A percentile compares a stretch with the other conserved stretches of the same genome.
Conservation (phyloP, 495 filamentous ascomycete species). For the Penicillium subrubescens region DNA sequence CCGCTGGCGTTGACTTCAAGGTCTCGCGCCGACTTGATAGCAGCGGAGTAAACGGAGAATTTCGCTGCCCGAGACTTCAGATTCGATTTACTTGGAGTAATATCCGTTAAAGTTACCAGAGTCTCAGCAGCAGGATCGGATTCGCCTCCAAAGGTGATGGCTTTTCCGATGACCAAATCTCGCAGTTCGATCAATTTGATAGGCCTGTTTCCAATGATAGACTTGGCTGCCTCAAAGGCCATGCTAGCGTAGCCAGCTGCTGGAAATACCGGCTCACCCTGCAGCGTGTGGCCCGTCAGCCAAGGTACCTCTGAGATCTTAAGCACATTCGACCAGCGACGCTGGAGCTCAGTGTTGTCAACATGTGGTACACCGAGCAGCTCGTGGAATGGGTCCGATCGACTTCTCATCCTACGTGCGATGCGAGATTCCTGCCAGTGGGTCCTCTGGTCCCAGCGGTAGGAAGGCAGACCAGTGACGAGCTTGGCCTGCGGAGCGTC, state of each 20-base stretch:
- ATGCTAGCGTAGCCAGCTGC: conserved; percentile 58
- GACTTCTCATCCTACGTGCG: conserved; percentile 24
- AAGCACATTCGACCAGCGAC: conserved; percentile 35
- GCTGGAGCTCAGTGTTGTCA: conserved; percentile 15
- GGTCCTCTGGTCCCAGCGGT: conserved; percentile 48
- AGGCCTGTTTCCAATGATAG: background rate
- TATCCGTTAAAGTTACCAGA: conserved; percentile 34
- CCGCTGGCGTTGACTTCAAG: conserved; percentile 13
- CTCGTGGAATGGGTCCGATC: conserved; percentile 20
- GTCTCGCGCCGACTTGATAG: background rate
- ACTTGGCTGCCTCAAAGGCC: conserved; percentile 53
- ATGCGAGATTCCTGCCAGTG: conserved; percentile 51
- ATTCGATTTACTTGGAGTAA: background rate
- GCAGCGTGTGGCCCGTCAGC: conserved; percentile 38
- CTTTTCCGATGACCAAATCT: background rate
- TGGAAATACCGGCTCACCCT: conserved; percentile 54
- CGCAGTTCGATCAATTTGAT: conserved; percentile 4
- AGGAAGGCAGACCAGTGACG: conserved; percentile 41
- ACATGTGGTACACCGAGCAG: conserved; percentile 25
- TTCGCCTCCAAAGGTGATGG: conserved; percentile 10
- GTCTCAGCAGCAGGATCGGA: conserved; percentile 32
- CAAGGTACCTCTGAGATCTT: conserved; percentile 34
- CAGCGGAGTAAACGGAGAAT: conserved; percentile 21
- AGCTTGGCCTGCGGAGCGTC: background rate
- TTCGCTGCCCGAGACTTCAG: conserved; percentile 16